Base-by-base conservation (phyloP, 192 early-diverging fungal species). In the Polychytrium aggregatum region DNA sequence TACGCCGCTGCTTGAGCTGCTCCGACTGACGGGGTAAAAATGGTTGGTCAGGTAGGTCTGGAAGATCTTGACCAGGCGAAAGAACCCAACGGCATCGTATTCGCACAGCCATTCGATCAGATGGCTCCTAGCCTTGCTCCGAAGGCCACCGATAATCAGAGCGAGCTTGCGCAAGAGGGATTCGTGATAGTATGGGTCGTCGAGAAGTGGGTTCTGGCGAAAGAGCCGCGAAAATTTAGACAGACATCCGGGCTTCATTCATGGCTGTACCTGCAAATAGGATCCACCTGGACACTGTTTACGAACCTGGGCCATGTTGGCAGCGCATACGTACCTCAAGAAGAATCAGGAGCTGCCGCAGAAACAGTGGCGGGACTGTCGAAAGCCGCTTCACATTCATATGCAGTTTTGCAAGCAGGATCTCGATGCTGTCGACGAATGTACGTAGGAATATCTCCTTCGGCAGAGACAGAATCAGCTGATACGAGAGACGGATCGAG, bases 371-470 rank as follows among this genome's bases (percentile, higher is more conserved):
- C 7, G 48, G 44, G 17, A 57, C 48, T 11, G 44, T 40, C 17
- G 65, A 62, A 35, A 71, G 62, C 46, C 21, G 54, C 44, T 20
- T 43, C 17, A 53, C 3, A 42, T 73, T 72, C 42, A 72, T 44
- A 13, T 67, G 57, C 31, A 82, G 48, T 21, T 61, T 49, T 17
- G 81, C 70, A 21, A 81, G 52, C 1, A 78, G 46, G 18, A 73
- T 56, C 50, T 82, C 81, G 4, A 82, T 55, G 0, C 72, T 68
- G 42, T 71, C 71, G 37, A 68, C 59, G 10, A 82, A 52, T 3
- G 62, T 55, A 17, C 41, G 51, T 16, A 55, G 28, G 54, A 71
- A 72, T 2, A 59, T 53, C 5, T 67, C 56, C 25, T 44, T 37
- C 6, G 67, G 67, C 22, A 70, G 22, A 11, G 41, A 22, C n/a